Evolutionary conservation across 495 filamentous ascomycete species (phyloP), one percentile per base, ranked within the genome.

Genomic region (Neurospora sp.): DNA sequence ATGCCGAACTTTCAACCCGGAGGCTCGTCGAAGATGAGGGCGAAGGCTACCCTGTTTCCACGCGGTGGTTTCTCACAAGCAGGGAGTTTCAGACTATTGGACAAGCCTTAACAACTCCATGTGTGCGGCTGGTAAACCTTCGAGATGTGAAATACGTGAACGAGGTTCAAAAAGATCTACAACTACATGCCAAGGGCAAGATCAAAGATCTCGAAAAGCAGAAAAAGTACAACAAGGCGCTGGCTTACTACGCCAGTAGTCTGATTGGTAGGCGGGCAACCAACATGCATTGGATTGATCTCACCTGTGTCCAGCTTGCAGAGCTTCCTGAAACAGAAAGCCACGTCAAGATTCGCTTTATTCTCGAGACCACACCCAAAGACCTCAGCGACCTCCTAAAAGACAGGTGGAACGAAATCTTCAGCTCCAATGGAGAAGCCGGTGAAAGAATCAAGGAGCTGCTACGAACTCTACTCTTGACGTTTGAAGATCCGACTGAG

Each of bases 241-340:
- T 83, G 1, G 72, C 80, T n/a, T 83, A 81, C 41, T 82, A 79
- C 54, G 78, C 80, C 5, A 79, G 80, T 69, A 82, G 78, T 73
- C 75, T 82, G 2, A 79, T 82, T 18, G 80, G 80, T 2, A 78
- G 73, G 31, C 80, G 79, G 23, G 79, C 80, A 12, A 76, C 80
- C 60, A 80, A 80, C 69, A 81, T 80, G 1, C 78, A 83, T 35
- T 83, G 80, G 81, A 82, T 83, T 40, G 81, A 83, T 39, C 77
- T 83, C 35, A 78, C 79, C 16, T 78, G 77, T 27, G 75, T 83
- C 27, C 80, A 80, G 42, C 78, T 83, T 14, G 73, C 76, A 41
- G 78, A 77, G 39, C 74, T 83, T 40, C 76, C 79, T 8, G 70
- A 78, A 18, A 76, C 78, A 0, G 72, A 78, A 18, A 78, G 73